Evolutionary conservation across 2,329 filamentous ascomycete species (phyloP), one percentile per base, ranked within the genome.

Genomic region (Tetracladium maxilliforme): DNA sequence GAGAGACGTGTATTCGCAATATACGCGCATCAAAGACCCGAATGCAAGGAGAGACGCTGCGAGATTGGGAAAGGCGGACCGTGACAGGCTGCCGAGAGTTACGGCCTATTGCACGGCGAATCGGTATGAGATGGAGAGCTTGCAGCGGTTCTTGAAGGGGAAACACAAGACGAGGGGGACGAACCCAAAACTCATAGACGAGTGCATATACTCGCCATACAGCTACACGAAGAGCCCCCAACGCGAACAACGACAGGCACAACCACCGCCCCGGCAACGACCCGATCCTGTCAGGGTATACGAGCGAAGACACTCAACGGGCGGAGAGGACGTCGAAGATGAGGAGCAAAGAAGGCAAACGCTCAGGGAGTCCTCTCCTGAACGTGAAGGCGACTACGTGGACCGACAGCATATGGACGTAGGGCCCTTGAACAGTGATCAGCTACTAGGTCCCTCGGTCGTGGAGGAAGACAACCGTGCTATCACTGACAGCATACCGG

Each of bases 91-190:
- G 28, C 90, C 90, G 5, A 65, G 90, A 33, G 90, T 98, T 10
- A 95, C 90, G 19, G 90, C 90, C 19, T 98, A 95, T 54, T 95
- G 87, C 45, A 94, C 90, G 1, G 84, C 90, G 8, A 84, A 83
- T 44, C 77, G 76, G 26, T 95, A 95, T 51, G 73, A 87, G 39
- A 72, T 94, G 55, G 87, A 95, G 18, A 76, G 76, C 4, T 56
- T 95, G 33, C 81, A 92, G 69, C 75, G 78, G 22, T 98, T 87
- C 44, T 56, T 98, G 33, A 98, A 98, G 48, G 81, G 83, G 16
- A 68, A 81, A 30, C 67, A 70, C 22, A 82, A 80, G 49, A 69
- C 70, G 16, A 70, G 81, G 39, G 81, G 82, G 11, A 72, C 86
- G 10, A 79, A 73, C 31, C 87, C 90, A 2, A 95, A 94, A 51